Evolutionary conservation across 441 rosid genomes (phyloP), one percentile per base, ranked within the genome.

Genomic region (Syzygium syzygioides): DNA sequence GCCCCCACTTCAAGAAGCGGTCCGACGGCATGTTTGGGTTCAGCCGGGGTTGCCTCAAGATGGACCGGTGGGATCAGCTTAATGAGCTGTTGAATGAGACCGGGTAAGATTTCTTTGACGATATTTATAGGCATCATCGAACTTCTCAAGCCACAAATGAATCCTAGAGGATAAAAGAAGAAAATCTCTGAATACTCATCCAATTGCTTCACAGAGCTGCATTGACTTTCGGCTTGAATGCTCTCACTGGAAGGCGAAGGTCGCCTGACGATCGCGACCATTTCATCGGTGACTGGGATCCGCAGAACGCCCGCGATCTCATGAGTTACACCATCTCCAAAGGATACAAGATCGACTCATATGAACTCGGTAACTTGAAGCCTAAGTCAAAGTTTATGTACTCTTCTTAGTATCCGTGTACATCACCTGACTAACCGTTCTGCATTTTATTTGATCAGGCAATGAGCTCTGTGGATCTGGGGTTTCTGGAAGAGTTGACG

Each of bases 341-440:
- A 88, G 97, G 97, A 88, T 91, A 96, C 91, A 90, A 91, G 55
- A 94, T 96, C 28, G 95, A 96, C n/a, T 94, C 97, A 9, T 96
- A 93, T 34, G 97, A 96, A 91, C 87, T 94, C 0, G 96, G 96
- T 94, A 79, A 30, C 34, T n/a, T 8, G 20, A 5, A 59, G 54
- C 53, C 9, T 7, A 18, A 87, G 60, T n/a, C 32, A 37, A 5
- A 20, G 52, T 71, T 71, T 20, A 37, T 5, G 20, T 10, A 37
- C 52, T 41, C 52, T 23, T 71, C 12, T 45, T 9, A 3, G 86
- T 34, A 20, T 62, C 30, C 64, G 48, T 12, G 55, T 4, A 52
- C 19, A 17, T 88, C 26, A 28, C 45, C 80, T 20, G 20, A 59
- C 11, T 7, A 26, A 14, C 28, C 5, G 41, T 15, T 19, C 30